phyloP scores from a whole-genome alignment of 208 protist species.

The Zelonia costaricensis region DNA sequence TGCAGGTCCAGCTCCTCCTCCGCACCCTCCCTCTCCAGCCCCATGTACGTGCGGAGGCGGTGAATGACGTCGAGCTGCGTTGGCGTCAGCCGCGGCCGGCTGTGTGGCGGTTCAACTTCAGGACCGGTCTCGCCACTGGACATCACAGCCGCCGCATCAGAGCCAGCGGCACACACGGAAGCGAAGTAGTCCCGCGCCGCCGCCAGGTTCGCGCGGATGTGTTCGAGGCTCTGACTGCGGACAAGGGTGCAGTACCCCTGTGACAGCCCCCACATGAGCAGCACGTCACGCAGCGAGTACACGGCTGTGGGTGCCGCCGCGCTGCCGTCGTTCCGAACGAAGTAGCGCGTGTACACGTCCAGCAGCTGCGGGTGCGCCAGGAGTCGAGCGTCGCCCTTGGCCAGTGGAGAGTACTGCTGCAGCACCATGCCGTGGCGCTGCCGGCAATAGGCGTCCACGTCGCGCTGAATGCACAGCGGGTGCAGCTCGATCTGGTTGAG shows the following conservation, averaged over 20 bases:
- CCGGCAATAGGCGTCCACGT: constrained; percentile 56
- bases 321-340: constrained; percentile 7
- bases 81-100: constrained; percentile 33
- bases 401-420: constrained; percentile 87
- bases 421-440: constrained; percentile 49
- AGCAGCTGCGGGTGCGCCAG: constrained; percentile 52
- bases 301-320: not conserved
- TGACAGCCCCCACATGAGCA: constrained; percentile 76
- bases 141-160: not conserved
- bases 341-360: constrained; percentile 36
- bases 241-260: constrained; percentile 74
- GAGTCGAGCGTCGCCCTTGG: constrained; percentile 46
- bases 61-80: constrained; percentile 41
- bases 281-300: constrained; percentile 49
- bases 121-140: not conserved
- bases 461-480: constrained; percentile 69
- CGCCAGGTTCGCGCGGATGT: constrained; percentile 43
- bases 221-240: constrained; percentile 46
- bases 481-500: constrained; percentile 92
- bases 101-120: not conserved
- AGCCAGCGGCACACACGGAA: no score
- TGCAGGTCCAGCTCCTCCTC: constrained; percentile 41
- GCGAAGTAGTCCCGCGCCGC: constrained; percentile 46
- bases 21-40: constrained; percentile 36
- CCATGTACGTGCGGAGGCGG: constrained; percentile 45